Percentiles rank a stretch among this genome's conserved stretches.
These are phyloP conservation scores for Cucurbita ficifolia DNA, from an alignment of 306 rosid species.

Conservation along the genomic window DNA sequence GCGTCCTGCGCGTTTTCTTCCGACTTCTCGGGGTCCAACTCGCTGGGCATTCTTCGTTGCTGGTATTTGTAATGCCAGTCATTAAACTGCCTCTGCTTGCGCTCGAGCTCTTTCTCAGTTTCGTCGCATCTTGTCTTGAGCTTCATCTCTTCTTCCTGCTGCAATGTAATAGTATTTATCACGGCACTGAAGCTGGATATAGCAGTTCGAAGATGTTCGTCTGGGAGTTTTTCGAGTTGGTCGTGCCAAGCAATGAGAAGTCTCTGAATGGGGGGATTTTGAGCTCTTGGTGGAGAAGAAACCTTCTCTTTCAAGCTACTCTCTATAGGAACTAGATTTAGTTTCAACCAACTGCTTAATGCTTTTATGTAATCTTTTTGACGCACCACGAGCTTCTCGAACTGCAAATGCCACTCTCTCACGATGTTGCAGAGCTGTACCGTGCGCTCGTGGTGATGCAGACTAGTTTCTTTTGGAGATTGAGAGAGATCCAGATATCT, in stretches of 20 bases:
- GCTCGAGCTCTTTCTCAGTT: constrained; percentile 51
- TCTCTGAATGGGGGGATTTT: constrained; percentile 45
- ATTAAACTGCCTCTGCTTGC: constrained; percentile 50
- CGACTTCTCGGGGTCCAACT: constrained; percentile 28
- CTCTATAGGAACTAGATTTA: constrained; percentile 75
- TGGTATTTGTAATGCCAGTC: constrained; percentile 67
- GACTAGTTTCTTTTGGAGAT: constrained; percentile 63
- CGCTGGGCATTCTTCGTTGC: constrained; percentile 42
- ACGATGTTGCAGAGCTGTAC: constrained; percentile 43
- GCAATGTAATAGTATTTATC: constrained; percentile 35
- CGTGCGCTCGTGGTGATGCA: constrained; percentile 70
- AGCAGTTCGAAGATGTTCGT: constrained; percentile 54
- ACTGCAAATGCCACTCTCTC: constrained; percentile 58
- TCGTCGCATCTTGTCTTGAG: constrained; percentile 58
- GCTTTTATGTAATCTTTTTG: constrained; percentile 60
- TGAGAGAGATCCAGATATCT: constrained; percentile 43
- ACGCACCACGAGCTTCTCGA: constrained; percentile 38
- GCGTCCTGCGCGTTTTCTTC: constrained; percentile 24
- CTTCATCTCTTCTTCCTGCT: constrained; percentile 55
- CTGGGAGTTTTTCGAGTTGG: constrained; percentile 65
- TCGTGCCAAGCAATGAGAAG: constrained; percentile 68
- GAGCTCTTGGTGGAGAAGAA: constrained; percentile 81
- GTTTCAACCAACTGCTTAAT: constrained; percentile 56
- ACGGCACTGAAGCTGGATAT: constrained; percentile 51
- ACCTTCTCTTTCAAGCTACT: constrained; percentile 81